Conservation (phyloP, 225 moss, liverwort and hornwort genomes). For the Sphagnum contortum region DNA sequence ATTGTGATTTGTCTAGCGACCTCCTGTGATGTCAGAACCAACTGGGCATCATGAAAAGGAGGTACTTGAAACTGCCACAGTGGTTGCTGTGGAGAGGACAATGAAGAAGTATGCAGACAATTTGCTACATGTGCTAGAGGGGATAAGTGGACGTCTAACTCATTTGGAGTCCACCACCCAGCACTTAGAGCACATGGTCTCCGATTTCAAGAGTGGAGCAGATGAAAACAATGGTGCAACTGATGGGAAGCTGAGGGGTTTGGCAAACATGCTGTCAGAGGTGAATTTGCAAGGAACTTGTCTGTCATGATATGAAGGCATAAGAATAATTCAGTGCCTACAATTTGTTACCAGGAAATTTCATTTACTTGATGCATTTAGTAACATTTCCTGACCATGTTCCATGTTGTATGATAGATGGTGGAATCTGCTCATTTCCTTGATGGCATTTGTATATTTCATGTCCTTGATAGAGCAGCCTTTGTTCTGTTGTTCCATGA, state of each 20-base stretch:
- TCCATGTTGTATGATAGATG: too few species aligned
- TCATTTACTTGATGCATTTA: too few species aligned
- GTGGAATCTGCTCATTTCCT: too few species aligned
- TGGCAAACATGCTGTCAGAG: conserved; percentile 74
- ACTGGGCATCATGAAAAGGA: conserved; percentile 62
- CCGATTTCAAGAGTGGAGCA: conserved; percentile 41
- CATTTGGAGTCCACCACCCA: conserved; percentile 61
- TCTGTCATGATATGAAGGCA: neutral
- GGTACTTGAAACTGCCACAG: conserved; percentile 59
- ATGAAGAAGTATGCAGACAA: conserved; percentile 94
- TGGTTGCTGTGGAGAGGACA: conserved; percentile 71
- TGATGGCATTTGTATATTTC: too few species aligned
- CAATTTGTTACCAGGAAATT: too few species aligned
- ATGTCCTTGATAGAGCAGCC: too few species aligned
- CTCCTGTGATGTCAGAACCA: conserved; percentile 39
- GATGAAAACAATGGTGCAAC: conserved; percentile 48
- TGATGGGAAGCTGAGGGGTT: conserved; percentile 68
- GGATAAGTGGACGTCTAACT: conserved; percentile 65
- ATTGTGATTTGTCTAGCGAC: too few species aligned
- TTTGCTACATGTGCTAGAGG: conserved; percentile 64
- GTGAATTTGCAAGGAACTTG: conserved; percentile 11
- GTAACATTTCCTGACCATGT: too few species aligned
- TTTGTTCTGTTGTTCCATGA: too few species aligned
- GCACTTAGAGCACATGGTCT: conserved; percentile 52
- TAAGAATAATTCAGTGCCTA: too few species aligned